Conservation (phyloP, 805 yeast species). For the Maudiozyma barnettii region DNA sequence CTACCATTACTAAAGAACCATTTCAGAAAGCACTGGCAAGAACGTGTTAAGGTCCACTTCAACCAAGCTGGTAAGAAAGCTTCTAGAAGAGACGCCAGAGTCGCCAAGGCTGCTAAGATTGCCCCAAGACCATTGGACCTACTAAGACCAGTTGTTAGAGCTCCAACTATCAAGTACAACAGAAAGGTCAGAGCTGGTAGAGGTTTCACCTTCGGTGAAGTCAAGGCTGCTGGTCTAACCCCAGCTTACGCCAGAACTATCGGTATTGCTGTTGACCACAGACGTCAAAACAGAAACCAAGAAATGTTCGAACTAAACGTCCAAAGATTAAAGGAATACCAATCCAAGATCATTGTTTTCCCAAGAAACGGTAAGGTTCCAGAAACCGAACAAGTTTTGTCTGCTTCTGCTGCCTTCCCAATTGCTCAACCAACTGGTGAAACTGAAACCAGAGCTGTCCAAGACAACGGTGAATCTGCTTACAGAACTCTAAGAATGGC, state of each 20-base stretch:
- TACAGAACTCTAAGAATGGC: slow-evolving; percentile 93
- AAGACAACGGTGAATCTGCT: slow-evolving; percentile 66
- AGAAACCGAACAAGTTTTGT: slow-evolving; percentile 68
- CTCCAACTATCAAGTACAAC: slow-evolving; percentile 98
- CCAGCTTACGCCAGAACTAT: slow-evolving; percentile 95
- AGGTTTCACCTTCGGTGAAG: slow-evolving; percentile 97
- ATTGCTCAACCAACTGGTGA: slow-evolving; percentile 69
- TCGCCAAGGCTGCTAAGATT: slow-evolving; percentile 82
- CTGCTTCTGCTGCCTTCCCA: slow-evolving; percentile 82
- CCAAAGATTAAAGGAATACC: slow-evolving; percentile 92
- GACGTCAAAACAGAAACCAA: slow-evolving; percentile 96
- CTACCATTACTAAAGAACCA: slow-evolving; percentile 98
- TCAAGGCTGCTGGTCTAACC: slow-evolving; percentile 93
- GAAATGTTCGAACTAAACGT: slow-evolving; percentile 94
- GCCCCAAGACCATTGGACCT: slow-evolving; percentile 98
- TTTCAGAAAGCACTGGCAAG: slow-evolving; percentile 99
- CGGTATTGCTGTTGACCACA: slow-evolving; percentile 99
- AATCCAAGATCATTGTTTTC: slow-evolving; percentile 89
- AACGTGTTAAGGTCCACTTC: slow-evolving; percentile 97
- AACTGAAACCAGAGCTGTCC: slow-evolving; percentile 81
- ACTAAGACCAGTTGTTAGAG: slow-evolving; percentile 96
- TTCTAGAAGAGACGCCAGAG: slow-evolving; percentile 92
- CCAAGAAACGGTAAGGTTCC: slow-evolving; percentile 82
- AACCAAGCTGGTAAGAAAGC: slow-evolving; percentile 99
- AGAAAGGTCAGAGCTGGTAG: slow-evolving; percentile 99